phyloP scores from a whole-genome alignment of 805 yeast species.

The Ogataea henricii region DNA sequence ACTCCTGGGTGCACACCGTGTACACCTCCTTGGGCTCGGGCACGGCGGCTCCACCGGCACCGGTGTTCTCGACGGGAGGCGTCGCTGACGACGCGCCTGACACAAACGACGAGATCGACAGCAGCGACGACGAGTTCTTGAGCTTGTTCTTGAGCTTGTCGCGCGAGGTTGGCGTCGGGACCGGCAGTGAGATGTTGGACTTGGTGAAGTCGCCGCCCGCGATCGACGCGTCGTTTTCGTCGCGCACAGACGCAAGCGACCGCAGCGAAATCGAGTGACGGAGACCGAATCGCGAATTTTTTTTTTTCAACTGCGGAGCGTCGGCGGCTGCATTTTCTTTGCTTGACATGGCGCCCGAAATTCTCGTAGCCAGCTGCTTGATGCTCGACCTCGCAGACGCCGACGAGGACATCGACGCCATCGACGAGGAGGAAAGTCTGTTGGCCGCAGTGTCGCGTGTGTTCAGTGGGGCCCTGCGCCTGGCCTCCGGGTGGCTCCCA shows the following conservation, averaged over 20 bases:
- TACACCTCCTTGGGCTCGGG: conserved; percentile 22
- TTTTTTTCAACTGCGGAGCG: conserved; percentile 20
- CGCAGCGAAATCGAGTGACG: conserved; percentile 35
- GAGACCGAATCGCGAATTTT: conserved; percentile 26
- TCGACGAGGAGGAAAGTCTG: conserved; percentile 20
- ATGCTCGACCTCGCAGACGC: conserved; percentile 27
- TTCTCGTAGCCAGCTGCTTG: conserved; percentile 26
- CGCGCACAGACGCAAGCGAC: conserved; percentile 24
- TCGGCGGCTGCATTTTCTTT: conserved; percentile 6
- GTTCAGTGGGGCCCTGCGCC: conserved; percentile 7
- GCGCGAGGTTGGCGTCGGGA: conserved; percentile 55
- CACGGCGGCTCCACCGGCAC: not conserved
- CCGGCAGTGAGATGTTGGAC: conserved; percentile 57
- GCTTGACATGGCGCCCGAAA: conserved; percentile 20
- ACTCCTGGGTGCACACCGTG: conserved; percentile 38
- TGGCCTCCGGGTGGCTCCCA: too few relatives aligned
- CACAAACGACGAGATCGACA: conserved; percentile 40
- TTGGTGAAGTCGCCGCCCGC: conserved; percentile 27
- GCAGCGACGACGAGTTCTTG: conserved; percentile 49
- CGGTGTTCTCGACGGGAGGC: conserved; percentile 2
- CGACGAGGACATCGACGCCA: conserved; percentile 23
- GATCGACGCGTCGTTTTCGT: conserved; percentile 20
- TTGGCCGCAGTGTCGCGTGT: conserved; percentile 11
- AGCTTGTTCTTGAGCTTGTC: conserved; percentile 56
- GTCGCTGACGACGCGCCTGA: conserved; percentile 18